Conservation (phyloP, 495 filamentous ascomycete genomes). For the Cercophora scortea region DNA sequence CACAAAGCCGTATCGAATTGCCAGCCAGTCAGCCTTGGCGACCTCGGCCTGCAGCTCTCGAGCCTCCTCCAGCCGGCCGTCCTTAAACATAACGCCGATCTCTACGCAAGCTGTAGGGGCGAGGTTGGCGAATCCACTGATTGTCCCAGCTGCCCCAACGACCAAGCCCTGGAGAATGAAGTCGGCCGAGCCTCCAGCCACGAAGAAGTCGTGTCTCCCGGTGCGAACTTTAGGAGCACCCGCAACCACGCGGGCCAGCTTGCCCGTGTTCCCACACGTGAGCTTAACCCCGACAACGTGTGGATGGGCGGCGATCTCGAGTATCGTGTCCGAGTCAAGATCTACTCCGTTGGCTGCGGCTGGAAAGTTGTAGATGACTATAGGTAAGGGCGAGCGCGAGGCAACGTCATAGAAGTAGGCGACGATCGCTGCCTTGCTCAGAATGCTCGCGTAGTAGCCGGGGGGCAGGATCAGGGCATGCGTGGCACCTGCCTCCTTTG, state of each 20-base stretch:
- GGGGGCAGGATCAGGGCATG: constrained; percentile 82
- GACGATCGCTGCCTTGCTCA: constrained; percentile 60
- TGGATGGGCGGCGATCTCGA: constrained; percentile 63
- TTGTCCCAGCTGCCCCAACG: constrained; percentile 69
- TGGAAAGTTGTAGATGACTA: constrained; percentile 83
- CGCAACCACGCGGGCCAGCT: constrained; percentile 70
- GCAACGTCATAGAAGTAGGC: constrained; percentile 68
- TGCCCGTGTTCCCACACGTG: constrained; percentile 82
- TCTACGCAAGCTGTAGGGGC: constrained; percentile 65
- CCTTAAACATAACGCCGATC: constrained; percentile 62
- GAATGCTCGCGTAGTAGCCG: constrained; percentile 70
- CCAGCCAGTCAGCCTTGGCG: constrained; percentile 69
- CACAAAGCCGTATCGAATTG: constrained; percentile 72
- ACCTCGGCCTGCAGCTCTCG: constrained; percentile 61
- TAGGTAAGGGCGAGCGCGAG: constrained; percentile 56
- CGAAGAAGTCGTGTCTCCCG: constrained; percentile 53
- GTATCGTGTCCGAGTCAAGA: constrained; percentile 72
- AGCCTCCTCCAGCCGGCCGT: constrained; percentile 62
- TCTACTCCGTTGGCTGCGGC: constrained; percentile 76
- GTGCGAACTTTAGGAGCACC: constrained; percentile 34
- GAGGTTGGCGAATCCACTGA: constrained; percentile 75
- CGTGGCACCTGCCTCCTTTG: constrained; percentile 67
- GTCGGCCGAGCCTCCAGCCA: constrained; percentile 76
- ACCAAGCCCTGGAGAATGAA: constrained; percentile 73
- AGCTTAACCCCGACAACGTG: constrained; percentile 80